A percentile compares a stretch with the other conserved stretches of the same genome.
phyloP scores from a whole-genome alignment of 441 rosid genomes.

The Aleurites moluccanus region DNA sequence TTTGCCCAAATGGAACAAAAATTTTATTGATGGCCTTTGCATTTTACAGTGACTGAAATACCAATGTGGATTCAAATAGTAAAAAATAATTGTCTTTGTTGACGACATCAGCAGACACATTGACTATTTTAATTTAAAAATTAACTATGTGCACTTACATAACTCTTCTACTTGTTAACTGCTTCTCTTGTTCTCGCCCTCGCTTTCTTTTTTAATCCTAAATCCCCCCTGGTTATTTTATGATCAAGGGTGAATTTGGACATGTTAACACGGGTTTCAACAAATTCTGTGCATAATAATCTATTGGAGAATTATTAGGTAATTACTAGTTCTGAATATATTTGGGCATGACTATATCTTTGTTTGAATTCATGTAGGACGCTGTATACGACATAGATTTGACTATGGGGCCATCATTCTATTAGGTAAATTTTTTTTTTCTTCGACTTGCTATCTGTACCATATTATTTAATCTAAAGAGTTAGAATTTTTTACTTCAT shows the following conservation, averaged over 20 bases:
- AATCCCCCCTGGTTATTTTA: no score
- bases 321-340: neutral
- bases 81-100: no score
- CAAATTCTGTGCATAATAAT: neutral
- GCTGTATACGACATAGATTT: conserved; percentile 66
- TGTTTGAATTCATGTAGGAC: conserved; percentile 26
- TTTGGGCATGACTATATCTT: conserved; percentile 6
- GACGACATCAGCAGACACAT: no score
- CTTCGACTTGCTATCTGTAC: neutral
- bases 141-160: no score
- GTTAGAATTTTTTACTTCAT: neutral
- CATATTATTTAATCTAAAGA: neutral
- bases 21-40: no score
- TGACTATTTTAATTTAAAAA: no score
- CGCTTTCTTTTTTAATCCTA: neutral
- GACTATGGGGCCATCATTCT: conserved; percentile 97
- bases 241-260: no score
- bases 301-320: conserved; percentile 11
- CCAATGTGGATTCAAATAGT: no score
- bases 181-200: no score
- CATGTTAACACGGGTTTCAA: neutral
- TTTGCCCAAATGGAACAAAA: no score
- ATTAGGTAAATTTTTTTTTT: conserved; percentile 58
- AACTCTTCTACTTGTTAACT: no score
- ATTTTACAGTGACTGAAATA: no score